These are phyloP conservation scores for Calonectria pauciramosa DNA, from an alignment of 2,329 filamentous ascomycete genomes.

Conservation along the genomic window DNA sequence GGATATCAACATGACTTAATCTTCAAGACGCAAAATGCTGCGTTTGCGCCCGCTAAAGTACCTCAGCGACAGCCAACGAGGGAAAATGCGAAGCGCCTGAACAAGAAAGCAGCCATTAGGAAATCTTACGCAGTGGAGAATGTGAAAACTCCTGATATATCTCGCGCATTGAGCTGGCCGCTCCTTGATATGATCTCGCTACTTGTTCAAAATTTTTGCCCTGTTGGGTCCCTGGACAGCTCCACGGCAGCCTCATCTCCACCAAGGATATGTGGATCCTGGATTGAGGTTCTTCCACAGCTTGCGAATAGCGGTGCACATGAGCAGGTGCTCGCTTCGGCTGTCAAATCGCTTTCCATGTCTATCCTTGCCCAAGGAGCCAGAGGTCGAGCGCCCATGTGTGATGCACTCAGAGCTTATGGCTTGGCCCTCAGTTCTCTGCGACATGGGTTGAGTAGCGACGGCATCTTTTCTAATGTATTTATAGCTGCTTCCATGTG, in stretches of 20 bases:
- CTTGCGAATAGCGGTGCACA: constrained; percentile 39
- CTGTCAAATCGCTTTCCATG: constrained; percentile 51
- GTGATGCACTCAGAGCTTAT: constrained; percentile 47
- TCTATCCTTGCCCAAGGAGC: constrained; percentile 45
- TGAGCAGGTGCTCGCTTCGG: constrained; percentile 42
- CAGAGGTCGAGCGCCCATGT: constrained; percentile 35
- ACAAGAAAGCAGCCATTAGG: background rate
- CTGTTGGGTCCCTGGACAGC: constrained; percentile 12
- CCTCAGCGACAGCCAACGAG: background rate
- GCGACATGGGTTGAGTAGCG: constrained; percentile 23
- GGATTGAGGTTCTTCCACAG: constrained; percentile 54
- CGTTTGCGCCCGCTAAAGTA: background rate
- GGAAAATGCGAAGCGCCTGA: background rate
- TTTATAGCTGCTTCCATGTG: constrained; percentile 29
- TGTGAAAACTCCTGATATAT: background rate
- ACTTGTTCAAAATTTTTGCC: constrained; percentile 40
- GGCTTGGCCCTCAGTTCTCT: constrained; percentile 47
- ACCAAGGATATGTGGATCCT: constrained; percentile 55
- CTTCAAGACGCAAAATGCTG: constrained; percentile 28
- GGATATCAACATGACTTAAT: constrained; percentile 45
- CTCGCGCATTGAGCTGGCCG: constrained; percentile 34
- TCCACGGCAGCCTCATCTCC: constrained; percentile 38
- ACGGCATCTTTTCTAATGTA: background rate
- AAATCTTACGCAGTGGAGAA: background rate
- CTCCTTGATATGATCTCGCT: constrained; percentile 43